Base-by-base conservation (phyloP, 208 protist genomes). In the Wallacemonas sp. region DNA sequence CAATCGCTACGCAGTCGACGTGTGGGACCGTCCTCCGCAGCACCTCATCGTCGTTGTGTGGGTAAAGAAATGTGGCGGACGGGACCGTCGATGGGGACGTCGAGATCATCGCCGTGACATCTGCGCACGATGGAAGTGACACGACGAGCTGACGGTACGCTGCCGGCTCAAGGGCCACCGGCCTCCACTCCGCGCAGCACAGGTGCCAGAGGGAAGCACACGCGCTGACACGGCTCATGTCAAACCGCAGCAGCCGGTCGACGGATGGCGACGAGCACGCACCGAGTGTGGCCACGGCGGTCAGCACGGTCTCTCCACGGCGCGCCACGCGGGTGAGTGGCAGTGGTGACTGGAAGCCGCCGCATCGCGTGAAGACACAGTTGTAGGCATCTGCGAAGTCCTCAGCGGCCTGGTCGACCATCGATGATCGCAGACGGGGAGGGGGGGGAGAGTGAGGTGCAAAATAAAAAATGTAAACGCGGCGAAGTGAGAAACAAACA, bases 361-460 rank as follows among this genome's bases (percentile, higher is more conserved):
- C 65, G 54, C 75, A 83, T 21, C 60, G 47, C 16, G 64, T 73
- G n/a, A 85, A 71, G 48, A 83, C 65, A 52, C 82, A 88, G 56
- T 71, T 72, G 63, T 81, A 88, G 17, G 72, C 68, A 36, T 85
- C 78, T 3, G 69, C 70, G 70, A 88, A 88, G n/a, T 68, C 47
- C 47, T 88, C 82, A 19, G 75, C 41, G 3, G 57, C 34, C 16
- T 49, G 44, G 36, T 63, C 39, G 4, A 63, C 39, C 41, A 49
- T 49, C 16, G 30, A 5, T 11, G 2, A n/a, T 17, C n/a, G 8
- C n/a, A 4, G 6, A 9, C 17, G 5, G 9, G 17, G 44, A 14
- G 9, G 14, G 36, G 36, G 36, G 36, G 36, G 43, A 41, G 48
- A 17, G 17, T 63, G 6, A n/a, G 21, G 1, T 27, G 8, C 60